These are phyloP conservation scores for Neofusicoccum laricinum DNA, from an alignment of 2,329 filamentous ascomycete species.

Conservation along the genomic window DNA sequence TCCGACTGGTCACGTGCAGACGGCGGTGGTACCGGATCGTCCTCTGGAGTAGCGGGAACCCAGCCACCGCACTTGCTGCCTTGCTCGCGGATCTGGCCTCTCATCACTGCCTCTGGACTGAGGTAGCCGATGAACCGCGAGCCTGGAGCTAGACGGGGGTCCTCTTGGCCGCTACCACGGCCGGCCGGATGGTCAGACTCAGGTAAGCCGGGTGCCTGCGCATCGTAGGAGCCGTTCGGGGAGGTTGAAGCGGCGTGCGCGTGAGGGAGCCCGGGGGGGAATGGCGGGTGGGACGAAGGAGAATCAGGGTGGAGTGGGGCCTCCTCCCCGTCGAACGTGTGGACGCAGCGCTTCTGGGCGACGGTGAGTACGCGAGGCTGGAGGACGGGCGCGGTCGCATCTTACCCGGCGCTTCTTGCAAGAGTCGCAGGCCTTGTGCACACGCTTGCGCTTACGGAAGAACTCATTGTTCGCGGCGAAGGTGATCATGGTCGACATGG, in stretches of 20 bases:
- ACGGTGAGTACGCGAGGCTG: not conserved
- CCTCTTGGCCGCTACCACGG: not conserved
- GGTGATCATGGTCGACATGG: constrained; percentile 43
- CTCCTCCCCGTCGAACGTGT: constrained; percentile 39
- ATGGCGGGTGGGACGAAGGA: constrained; percentile 19
- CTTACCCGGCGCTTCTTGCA: constrained; percentile 43
- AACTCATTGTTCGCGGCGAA: constrained; percentile 46
- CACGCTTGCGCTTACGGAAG: constrained; percentile 44
- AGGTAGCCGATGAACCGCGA: constrained; percentile 47
- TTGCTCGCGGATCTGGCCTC: constrained; percentile 35
- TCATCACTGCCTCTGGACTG: constrained; percentile 46
- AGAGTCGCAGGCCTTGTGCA: constrained; percentile 43
- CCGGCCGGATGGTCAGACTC: not conserved
- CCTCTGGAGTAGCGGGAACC: constrained; percentile 25
- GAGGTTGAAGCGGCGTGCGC: not conserved
- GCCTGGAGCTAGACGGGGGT: constrained; percentile 24
- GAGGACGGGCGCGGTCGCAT: not conserved
- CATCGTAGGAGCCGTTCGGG: not conserved
- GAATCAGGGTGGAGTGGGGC: constrained; percentile 17
- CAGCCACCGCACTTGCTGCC: constrained; percentile 32
- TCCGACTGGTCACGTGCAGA: constrained; percentile 22
- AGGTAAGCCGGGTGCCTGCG: not conserved
- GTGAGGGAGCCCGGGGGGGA: not conserved
- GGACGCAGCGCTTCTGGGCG: constrained; percentile 40
- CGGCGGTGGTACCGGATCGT: not conserved